A percentile compares a stretch with the other conserved stretches of the same genome.
Evolutionary conservation across 805 yeast species (phyloP).

Genomic region (Saccharomycopsis sp.): DNA sequence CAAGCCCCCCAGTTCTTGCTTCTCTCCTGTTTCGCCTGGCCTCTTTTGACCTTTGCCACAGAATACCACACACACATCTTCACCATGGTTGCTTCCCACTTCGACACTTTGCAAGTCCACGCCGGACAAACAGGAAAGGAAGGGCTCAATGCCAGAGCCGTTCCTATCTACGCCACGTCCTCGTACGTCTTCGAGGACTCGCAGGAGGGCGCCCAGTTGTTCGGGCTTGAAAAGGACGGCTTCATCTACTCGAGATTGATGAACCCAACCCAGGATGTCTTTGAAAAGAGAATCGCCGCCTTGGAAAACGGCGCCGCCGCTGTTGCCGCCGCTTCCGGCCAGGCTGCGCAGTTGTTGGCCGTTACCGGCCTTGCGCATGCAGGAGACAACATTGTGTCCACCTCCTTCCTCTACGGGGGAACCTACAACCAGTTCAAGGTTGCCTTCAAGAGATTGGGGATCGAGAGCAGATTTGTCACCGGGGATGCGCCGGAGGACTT

Average conservation of each 20-base stretch:
- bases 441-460: constrained; percentile 82
- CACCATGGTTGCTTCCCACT: constrained; percentile 49
- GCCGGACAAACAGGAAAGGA: constrained; percentile 82
- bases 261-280: constrained; percentile 90
- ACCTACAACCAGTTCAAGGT: constrained; percentile 94
- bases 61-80: neutral
- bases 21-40: no score
- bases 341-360: constrained; percentile 89
- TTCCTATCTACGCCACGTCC: constrained; percentile 87
- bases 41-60: no score
- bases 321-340: constrained; percentile 88
- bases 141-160: constrained; percentile 73
- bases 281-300: constrained; percentile 88
- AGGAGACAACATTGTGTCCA: constrained; percentile 87
- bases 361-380: constrained; percentile 74
- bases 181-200: constrained; percentile 86
- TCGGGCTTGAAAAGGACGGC: constrained; percentile 79
- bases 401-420: constrained; percentile 89
- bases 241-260: constrained; percentile 82
- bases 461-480: constrained; percentile 75
- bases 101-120: constrained; percentile 88
- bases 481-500: constrained; percentile 74
- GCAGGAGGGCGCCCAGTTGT: constrained; percentile 85
- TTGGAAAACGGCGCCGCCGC: constrained; percentile 92
- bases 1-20: no score